Evolutionary conservation across 352 stramenopile species (phyloP).

Genomic region (Phytophthora quininea): DNA sequence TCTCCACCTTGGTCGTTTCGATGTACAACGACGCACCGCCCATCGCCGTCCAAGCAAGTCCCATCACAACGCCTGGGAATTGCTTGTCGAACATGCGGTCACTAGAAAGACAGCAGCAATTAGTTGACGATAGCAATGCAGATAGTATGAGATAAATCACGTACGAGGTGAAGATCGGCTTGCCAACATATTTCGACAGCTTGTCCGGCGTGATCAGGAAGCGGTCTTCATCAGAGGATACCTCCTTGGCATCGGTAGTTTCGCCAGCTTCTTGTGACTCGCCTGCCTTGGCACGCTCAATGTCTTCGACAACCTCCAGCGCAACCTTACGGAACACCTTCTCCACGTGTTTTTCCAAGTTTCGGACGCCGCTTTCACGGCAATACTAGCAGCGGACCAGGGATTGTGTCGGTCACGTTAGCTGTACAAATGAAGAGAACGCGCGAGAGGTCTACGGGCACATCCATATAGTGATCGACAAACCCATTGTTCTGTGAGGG

Average conservation of each 20-base stretch:
- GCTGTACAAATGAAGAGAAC: slow-evolving; percentile 97
- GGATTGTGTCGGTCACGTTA: slow-evolving; percentile 96
- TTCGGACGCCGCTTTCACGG: slow-evolving; percentile 97
- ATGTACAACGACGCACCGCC: slow-evolving; percentile 99
- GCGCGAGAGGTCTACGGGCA: slow-evolving; percentile 97
- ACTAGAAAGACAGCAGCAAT: slow-evolving; percentile 33
- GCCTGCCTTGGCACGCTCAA: slow-evolving; percentile 48
- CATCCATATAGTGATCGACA: slow-evolving; percentile 98
- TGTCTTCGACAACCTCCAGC: slow-evolving; percentile 94
- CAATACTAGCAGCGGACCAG: slow-evolving; percentile 97
- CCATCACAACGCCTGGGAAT: slow-evolving; percentile 98
- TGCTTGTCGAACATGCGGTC: slow-evolving; percentile 97
- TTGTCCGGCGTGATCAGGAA: slow-evolving; percentile 95
- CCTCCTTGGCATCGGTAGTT: slow-evolving; percentile 26
- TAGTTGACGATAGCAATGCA: background rate
- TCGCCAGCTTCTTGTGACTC: slow-evolving; percentile 49
- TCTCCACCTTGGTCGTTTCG: slow-evolving; percentile 88
- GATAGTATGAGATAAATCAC: slow-evolving; percentile 21
- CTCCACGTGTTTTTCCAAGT: slow-evolving; percentile 98
- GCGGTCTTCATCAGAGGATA: slow-evolving; percentile 46
- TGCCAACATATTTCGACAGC: slow-evolving; percentile 98
- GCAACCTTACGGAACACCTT: slow-evolving; percentile 98
- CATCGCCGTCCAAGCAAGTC: slow-evolving; percentile 98
- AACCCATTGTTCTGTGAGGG: slow-evolving; percentile 97
- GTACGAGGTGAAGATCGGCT: slow-evolving; percentile 96